These are phyloP conservation scores for Ophiostoma sp. DNA, from an alignment of 2,329 filamentous ascomycete species.

Conservation along the genomic window DNA sequence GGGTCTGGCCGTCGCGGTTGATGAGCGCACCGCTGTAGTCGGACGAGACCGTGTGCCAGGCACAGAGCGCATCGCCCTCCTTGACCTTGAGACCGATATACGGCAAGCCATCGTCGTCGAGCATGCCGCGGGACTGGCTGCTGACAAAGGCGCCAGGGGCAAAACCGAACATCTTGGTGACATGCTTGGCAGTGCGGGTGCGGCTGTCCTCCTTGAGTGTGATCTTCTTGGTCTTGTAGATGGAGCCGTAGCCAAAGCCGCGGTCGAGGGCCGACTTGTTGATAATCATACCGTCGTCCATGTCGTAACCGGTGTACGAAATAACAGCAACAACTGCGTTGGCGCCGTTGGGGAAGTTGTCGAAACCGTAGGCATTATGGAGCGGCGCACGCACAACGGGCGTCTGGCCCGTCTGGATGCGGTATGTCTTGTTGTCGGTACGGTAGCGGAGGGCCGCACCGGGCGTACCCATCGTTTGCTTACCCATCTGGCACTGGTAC, in stretches of 20 bases:
- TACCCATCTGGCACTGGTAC: slow-evolving; percentile 99
- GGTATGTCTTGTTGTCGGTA: slow-evolving; percentile 96
- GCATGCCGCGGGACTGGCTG: slow-evolving; percentile 65
- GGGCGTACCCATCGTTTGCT: slow-evolving; percentile 98
- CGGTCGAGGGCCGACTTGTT: slow-evolving; percentile 97
- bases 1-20: slow-evolving; percentile 82
- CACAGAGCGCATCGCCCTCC: slow-evolving; percentile 82
- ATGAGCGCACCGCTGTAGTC: slow-evolving; percentile 76
- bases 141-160: slow-evolving; percentile 74
- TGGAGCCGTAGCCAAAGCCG: slow-evolving; percentile 91
- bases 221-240: slow-evolving; percentile 97
- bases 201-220: slow-evolving; percentile 77
- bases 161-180: slow-evolving; percentile 87
- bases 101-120: slow-evolving; percentile 88
- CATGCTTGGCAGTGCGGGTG: slow-evolving; percentile 64
- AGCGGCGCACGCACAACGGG: slow-evolving; percentile 88
- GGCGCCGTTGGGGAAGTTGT: slow-evolving; percentile 96
- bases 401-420: slow-evolving; percentile 91
- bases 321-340: slow-evolving; percentile 97
- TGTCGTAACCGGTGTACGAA: slow-evolving; percentile 98
- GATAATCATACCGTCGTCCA: slow-evolving; percentile 99
- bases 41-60: slow-evolving; percentile 83
- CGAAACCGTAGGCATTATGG: slow-evolving; percentile 93
- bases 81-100: slow-evolving; percentile 74
- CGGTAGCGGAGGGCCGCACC: slow-evolving; percentile 80